These are phyloP conservation scores for Phytophthora pisi DNA, from an alignment of 352 stramenopile species.

Conservation along the genomic window DNA sequence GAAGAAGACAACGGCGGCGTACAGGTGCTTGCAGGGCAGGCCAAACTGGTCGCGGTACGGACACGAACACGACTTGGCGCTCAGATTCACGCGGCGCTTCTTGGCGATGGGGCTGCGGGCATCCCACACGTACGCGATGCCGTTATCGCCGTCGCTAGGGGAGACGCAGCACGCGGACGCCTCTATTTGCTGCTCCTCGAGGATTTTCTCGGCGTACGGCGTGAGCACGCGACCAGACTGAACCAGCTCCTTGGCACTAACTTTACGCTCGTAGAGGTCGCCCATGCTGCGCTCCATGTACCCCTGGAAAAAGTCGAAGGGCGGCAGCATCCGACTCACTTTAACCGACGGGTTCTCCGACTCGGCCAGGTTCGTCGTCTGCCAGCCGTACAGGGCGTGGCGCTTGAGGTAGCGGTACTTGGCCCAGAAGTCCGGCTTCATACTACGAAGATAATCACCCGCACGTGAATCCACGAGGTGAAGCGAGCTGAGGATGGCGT, in stretches of 20 bases:
- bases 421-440: constrained; percentile 42
- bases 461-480: constrained; percentile 21
- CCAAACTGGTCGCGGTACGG: constrained; percentile 41
- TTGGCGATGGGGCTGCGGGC: constrained; percentile 30
- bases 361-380: constrained; percentile 38
- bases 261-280: constrained; percentile 46
- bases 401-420: constrained; percentile 47
- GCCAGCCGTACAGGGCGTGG: constrained; percentile 45
- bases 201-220: constrained; percentile 38
- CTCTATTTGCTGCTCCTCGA: constrained; percentile 40
- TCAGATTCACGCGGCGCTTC: constrained; percentile 50
- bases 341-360: constrained; percentile 25
- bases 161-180: constrained; percentile 43
- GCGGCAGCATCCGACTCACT: constrained; percentile 30
- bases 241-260: constrained; percentile 37
- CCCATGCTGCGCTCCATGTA: constrained; percentile 60
- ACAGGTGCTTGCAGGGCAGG: constrained; percentile 50
- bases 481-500: constrained; percentile 28
- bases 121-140: constrained; percentile 49
- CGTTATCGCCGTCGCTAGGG: constrained; percentile 44
- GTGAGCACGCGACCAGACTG: constrained; percentile 35
- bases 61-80: constrained; percentile 39
- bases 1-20: constrained; percentile 43
- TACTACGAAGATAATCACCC: constrained; percentile 26
- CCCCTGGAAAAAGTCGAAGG: constrained; percentile 52